These are phyloP conservation scores for Penicillium sp. DNA, from an alignment of 2,329 filamentous ascomycete species.

Conservation along the genomic window DNA sequence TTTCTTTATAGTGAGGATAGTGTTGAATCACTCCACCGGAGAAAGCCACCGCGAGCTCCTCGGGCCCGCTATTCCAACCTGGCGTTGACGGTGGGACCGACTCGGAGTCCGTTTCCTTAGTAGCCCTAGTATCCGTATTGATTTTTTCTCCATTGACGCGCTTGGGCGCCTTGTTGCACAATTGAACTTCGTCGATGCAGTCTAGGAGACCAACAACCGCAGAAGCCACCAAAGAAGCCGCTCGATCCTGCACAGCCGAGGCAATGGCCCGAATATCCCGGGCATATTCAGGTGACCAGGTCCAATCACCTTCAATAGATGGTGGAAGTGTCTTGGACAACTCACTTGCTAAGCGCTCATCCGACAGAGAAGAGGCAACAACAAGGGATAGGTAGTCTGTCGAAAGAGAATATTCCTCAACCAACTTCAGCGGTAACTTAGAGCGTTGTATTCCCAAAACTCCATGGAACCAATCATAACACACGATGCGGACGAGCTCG, in stretches of 20 bases:
- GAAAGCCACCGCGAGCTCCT: conserved; percentile 70
- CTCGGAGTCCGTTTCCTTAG: not conserved
- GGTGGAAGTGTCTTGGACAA: conserved; percentile 50
- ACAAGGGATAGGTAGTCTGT: conserved; percentile 70
- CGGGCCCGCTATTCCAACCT: conserved; percentile 37
- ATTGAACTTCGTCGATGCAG: conserved; percentile 61
- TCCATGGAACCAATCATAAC: conserved; percentile 59
- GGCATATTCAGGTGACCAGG: conserved; percentile 62
- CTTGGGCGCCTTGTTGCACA: conserved; percentile 20
- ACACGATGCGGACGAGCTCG: conserved; percentile 66
- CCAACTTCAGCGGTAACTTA: conserved; percentile 53
- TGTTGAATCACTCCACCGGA: conserved; percentile 74
- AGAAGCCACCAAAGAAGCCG: conserved; percentile 68
- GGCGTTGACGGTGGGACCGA: conserved; percentile 10
- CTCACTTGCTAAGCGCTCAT: conserved; percentile 45
- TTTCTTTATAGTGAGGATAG: conserved; percentile 67
- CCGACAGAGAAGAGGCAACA: conserved; percentile 52
- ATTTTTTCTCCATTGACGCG: not conserved
- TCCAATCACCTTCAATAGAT: conserved; percentile 44
- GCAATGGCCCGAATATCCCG: conserved; percentile 60
- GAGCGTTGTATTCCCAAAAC: conserved; percentile 39
- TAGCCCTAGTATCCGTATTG: conserved; percentile 6
- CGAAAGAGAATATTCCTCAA: conserved; percentile 56
- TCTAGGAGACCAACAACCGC: conserved; percentile 65
- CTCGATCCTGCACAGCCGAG: conserved; percentile 65